Evolutionary conservation across 1,284 basidiomycete genomes (phyloP), one percentile per base, ranked within the genome.

Genomic region (Papiliotrema laurentii): DNA sequence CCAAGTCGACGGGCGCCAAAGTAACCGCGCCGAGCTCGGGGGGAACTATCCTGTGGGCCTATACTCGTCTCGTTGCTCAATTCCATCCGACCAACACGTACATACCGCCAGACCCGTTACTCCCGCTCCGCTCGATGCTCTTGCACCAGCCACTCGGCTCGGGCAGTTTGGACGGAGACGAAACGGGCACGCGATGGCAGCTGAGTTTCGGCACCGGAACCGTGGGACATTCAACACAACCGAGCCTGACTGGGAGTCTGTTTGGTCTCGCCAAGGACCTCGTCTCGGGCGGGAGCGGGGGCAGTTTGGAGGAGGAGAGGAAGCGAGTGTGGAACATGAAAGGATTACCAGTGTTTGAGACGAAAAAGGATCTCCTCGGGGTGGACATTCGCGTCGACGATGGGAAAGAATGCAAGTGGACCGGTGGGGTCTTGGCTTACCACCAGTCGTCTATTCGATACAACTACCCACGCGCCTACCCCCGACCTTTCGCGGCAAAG

Each of bases 401-500:
- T 34, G 67, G 66, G 1, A 62, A 50, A 26, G 59, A 68, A 36
- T 75, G 71, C 73, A 45, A 65, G 71, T 63, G n/a, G 6, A 10
- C 6, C 10, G n/a, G 13, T 30, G 6, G 16, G 19, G 30, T 4
- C 36, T 7, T 43, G 27, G n/a, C n/a, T 25, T 16, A 24, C 34
- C 39, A 11, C 21, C 51, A 93, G 90, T 87, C 70, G 83, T 82
- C 2, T 94, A 93, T 68, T 81, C 81, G 0, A 72, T 92, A 2
- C 72, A 76, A 2, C 75, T 97, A 1, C 92, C 94, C 0, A 76
- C 82, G 5, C 82, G 82, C 49, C 77, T 97, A 0, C 94, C 94
- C 0, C 94, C 94, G 0, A 89, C 91, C 0, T 96, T 88, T 75
- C 80, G 82, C 35, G 94, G 94, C 2, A 84, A 85, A 44, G 79